Conservation (phyloP, 106 monocot species). For the Posidonia australis region DNA sequence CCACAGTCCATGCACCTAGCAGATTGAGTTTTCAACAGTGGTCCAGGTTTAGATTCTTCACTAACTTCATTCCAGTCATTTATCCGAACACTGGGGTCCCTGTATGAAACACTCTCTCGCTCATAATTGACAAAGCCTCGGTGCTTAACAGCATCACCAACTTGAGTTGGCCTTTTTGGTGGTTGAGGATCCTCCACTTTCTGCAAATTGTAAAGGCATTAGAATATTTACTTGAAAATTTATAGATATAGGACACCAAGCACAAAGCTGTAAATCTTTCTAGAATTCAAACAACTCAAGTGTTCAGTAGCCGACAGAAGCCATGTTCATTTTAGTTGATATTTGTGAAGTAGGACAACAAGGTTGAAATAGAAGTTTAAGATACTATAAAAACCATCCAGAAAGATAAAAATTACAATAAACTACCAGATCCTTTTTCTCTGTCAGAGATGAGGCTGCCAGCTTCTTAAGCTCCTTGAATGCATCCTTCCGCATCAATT, state of each 20-base stretch:
- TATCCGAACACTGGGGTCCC: conserved; percentile 59
- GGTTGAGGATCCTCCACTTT: conserved; percentile 17
- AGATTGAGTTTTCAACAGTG: conserved; percentile 82
- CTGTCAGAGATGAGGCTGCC: conserved; percentile 22
- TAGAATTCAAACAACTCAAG: background rate
- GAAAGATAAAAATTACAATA: background rate
- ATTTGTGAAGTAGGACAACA: background rate
- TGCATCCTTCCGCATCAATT: conserved; percentile 61
- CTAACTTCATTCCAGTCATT: conserved; percentile 92
- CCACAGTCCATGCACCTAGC: conserved; percentile 99
- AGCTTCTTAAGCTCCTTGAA: conserved; percentile 62
- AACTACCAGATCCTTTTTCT: conserved; percentile 24
- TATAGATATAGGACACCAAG: background rate
- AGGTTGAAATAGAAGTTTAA: background rate
- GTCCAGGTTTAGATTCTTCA: conserved; percentile 62
- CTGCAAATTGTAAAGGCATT: conserved; percentile 17
- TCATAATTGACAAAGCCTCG: conserved; percentile 79
- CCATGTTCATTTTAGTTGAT: too few species aligned
- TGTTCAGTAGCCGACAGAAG: too few species aligned
- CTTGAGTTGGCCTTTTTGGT: conserved; percentile 57
- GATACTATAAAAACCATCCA: background rate
- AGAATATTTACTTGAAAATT: background rate
- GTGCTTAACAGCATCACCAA: conserved; percentile 65
- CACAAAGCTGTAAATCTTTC: background rate
- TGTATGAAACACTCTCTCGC: conserved; percentile 57